These are phyloP conservation scores for Talaromyces marneffei DNA, from an alignment of 2,329 filamentous ascomycete genomes.

Conservation along the genomic window DNA sequence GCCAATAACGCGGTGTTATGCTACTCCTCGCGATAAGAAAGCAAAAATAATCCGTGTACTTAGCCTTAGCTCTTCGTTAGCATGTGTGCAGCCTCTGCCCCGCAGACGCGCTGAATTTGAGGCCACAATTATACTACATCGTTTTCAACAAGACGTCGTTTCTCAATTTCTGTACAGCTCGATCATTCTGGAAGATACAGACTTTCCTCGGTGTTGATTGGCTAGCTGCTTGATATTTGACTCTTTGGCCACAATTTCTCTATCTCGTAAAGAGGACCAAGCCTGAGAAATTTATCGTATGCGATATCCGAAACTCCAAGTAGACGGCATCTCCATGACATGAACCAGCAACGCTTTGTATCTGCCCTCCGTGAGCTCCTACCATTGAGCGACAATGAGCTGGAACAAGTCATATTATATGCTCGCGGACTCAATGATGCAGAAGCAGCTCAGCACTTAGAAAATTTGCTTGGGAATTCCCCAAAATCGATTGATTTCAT, in stretches of 20 bases:
- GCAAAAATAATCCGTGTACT: not conserved
- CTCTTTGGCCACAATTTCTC: not conserved
- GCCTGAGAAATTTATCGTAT: not conserved
- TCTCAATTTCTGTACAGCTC: not conserved
- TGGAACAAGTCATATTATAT: constrained; percentile 5
- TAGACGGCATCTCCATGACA: not conserved
- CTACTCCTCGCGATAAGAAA: not conserved
- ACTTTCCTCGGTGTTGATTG: not conserved
- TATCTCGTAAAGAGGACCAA: not conserved
- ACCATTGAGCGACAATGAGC: constrained; percentile 1
- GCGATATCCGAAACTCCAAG: not conserved
- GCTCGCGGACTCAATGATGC: not conserved
- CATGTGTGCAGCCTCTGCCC: not conserved
- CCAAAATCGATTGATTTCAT: constrained; percentile 4
- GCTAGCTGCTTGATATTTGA: not conserved
- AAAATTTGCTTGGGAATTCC: constrained; percentile 6
- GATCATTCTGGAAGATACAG: not conserved
- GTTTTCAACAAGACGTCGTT: not conserved
- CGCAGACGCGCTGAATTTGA: not conserved
- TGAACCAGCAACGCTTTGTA: not conserved
- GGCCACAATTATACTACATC: not conserved
- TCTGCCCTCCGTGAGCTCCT: not conserved
- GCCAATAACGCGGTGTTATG: not conserved
- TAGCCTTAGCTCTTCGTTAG: not conserved
- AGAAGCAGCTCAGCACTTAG: constrained; percentile 1